Evolutionary conservation across 208 protist genomes (phyloP).

Genomic region (Leptomonas seymouri): DNA sequence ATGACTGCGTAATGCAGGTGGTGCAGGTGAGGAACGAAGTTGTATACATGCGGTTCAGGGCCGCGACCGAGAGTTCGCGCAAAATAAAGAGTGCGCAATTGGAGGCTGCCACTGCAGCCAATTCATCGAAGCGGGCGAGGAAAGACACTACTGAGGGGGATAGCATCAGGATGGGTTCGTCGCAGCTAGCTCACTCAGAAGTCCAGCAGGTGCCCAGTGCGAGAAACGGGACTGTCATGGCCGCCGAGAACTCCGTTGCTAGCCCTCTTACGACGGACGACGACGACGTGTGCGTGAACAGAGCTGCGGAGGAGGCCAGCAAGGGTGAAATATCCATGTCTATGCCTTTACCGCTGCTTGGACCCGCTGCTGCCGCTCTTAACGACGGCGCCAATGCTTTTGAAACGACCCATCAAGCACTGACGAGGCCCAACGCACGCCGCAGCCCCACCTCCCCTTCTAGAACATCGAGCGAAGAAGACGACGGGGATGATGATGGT

Average conservation of each 20-base stretch:
- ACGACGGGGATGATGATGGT: neutral
- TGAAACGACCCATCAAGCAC: neutral
- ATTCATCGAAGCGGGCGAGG: neutral
- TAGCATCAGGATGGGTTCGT: no score
- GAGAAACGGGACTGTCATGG: neutral
- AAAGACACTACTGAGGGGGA: neutral
- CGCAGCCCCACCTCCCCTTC: neutral
- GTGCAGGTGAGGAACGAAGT: conserved; percentile 73
- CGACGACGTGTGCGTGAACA: neutral
- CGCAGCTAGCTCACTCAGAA: no score
- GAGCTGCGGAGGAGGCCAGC: neutral
- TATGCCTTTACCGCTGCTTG: conserved; percentile 4
- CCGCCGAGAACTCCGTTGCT: neutral
- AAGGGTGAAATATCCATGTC: conserved; percentile 17
- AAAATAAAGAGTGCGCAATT: neutral
- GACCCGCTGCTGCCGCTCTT: neutral
- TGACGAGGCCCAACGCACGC: neutral
- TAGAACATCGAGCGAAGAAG: neutral
- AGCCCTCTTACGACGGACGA: conserved; percentile 1
- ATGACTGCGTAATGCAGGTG: conserved; percentile 75
- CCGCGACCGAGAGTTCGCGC: neutral
- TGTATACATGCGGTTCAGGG: conserved; percentile 62
- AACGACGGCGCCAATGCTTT: neutral
- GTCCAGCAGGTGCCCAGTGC: neutral
- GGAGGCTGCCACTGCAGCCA: neutral